Conservation (phyloP, 192 early-diverging fungal species). For the Glomus cerebriforme region DNA sequence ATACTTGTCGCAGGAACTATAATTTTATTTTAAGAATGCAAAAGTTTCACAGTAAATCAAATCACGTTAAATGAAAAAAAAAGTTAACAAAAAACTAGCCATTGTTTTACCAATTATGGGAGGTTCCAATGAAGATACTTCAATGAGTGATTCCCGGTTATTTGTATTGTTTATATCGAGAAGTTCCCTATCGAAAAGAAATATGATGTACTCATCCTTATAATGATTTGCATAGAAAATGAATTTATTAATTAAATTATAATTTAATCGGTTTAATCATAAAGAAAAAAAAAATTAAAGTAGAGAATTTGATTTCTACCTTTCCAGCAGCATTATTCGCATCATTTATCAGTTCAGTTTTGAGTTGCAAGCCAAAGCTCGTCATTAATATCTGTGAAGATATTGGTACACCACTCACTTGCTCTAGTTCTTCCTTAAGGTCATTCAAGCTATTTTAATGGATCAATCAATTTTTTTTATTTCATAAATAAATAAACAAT, state of each 20-base stretch:
- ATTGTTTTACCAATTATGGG: constrained; percentile 35
- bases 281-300: background rate
- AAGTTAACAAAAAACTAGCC: background rate
- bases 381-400: constrained; percentile 58
- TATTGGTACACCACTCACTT: constrained; percentile 45
- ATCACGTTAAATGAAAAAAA: background rate
- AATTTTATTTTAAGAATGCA: background rate
- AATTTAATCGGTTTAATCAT: background rate
- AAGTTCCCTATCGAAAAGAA: constrained; percentile 53
- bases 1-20: background rate
- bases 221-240: background rate
- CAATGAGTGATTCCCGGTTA: constrained; percentile 45
- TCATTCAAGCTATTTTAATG: constrained; percentile 34
- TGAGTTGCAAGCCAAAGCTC: constrained; percentile 49
- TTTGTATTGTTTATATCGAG: constrained; percentile 46
- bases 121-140: constrained; percentile 42
- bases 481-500: background rate
- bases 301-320: constrained; percentile 34
- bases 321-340: constrained; percentile 46
- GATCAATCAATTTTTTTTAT: background rate
- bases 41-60: background rate
- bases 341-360: constrained; percentile 47
- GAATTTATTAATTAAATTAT: constrained; percentile 3
- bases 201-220: constrained; percentile 57
- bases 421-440: constrained; percentile 42